These are phyloP conservation scores for Mortierella alpina DNA, from an alignment of 192 early-diverging fungal genomes.

Conservation along the genomic window DNA sequence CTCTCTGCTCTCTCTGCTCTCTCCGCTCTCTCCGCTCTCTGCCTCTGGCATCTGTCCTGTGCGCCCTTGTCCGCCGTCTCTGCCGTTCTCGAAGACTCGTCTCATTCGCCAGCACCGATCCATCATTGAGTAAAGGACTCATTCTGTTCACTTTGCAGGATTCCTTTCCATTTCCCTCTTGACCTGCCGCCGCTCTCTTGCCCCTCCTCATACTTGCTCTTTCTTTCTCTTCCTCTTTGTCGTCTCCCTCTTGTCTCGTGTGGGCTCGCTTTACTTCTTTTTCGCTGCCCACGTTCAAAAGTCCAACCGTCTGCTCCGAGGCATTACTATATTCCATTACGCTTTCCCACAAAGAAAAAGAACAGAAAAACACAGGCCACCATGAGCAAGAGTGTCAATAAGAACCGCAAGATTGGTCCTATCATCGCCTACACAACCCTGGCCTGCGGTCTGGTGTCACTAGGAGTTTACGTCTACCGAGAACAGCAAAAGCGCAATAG, in stretches of 20 bases:
- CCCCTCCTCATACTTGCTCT: neutral
- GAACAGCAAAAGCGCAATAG: slow-evolving; percentile 17
- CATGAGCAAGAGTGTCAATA: slow-evolving; percentile 42
- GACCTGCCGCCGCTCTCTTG: neutral
- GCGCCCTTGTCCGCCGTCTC: neutral
- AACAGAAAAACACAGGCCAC: neutral
- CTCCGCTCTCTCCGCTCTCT: neutral
- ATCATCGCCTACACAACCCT: slow-evolving; percentile 43
- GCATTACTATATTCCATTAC: no score
- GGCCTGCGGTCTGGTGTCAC: slow-evolving; percentile 32
- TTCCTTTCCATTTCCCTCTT: neutral
- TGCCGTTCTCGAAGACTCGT: neutral
- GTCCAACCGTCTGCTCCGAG: no score
- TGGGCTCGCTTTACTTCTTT: neutral
- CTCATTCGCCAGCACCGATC: no score
- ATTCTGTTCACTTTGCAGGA: slow-evolving; percentile 38
- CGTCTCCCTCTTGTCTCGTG: neutral
- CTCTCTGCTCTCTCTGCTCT: neutral
- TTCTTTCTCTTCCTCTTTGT: neutral
- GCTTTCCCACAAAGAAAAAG: neutral
- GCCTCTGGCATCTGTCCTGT: neutral
- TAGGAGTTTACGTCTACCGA: slow-evolving; percentile 42
- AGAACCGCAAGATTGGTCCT: slow-evolving; percentile 32
- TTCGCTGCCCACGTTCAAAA: neutral
- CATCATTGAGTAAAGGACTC: no score